A percentile compares a stretch with the other conserved stretches of the same genome.
Conservation (phyloP, 768 basidiomycete species). For the Kwoniella heveanensis region DNA sequence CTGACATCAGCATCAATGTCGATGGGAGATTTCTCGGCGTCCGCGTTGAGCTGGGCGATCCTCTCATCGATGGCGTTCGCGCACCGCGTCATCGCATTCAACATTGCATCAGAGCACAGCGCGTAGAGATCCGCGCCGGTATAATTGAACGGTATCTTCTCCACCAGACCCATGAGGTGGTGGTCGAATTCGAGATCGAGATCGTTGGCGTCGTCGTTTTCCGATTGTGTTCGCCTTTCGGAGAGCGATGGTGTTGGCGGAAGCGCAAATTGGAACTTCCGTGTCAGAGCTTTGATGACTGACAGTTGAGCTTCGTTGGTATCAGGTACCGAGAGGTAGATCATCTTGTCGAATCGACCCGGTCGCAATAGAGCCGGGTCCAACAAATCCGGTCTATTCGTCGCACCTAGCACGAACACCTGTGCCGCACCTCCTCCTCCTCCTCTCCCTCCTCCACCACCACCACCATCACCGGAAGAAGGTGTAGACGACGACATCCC, state of each 20-base stretch:
- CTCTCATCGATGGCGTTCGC: slow-evolving; percentile 75
- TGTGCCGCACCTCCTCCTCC: slow-evolving; percentile 56
- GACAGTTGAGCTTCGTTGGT: slow-evolving; percentile 80
- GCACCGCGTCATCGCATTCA: slow-evolving; percentile 89
- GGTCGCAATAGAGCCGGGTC: slow-evolving; percentile 87
- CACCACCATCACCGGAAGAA: slow-evolving; percentile 54
- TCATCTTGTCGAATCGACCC: slow-evolving; percentile 92
- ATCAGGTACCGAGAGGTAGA: slow-evolving; percentile 90
- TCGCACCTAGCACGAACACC: slow-evolving; percentile 94
- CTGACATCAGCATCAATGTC: background rate
- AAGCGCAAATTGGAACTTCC: slow-evolving; percentile 66
- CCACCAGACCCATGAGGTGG: slow-evolving; percentile 66
- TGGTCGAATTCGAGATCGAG: slow-evolving; percentile 67
- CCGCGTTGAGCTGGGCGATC: slow-evolving; percentile 62
- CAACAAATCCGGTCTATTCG: slow-evolving; percentile 87
- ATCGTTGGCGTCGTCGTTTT: too few species aligned
- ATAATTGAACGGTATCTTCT: slow-evolving; percentile 83
- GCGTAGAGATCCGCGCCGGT: slow-evolving; percentile 99
- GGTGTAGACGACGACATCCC: slow-evolving; percentile 73
- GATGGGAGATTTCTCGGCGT: background rate
- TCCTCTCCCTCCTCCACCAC: too few species aligned
- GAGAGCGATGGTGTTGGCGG: background rate
- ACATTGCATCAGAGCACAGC: slow-evolving; percentile 91
- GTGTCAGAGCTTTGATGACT: slow-evolving; percentile 84
- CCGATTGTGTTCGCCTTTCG: background rate